Conservation (phyloP, 164 flowering plant species). For the Protea cynaroides region DNA sequence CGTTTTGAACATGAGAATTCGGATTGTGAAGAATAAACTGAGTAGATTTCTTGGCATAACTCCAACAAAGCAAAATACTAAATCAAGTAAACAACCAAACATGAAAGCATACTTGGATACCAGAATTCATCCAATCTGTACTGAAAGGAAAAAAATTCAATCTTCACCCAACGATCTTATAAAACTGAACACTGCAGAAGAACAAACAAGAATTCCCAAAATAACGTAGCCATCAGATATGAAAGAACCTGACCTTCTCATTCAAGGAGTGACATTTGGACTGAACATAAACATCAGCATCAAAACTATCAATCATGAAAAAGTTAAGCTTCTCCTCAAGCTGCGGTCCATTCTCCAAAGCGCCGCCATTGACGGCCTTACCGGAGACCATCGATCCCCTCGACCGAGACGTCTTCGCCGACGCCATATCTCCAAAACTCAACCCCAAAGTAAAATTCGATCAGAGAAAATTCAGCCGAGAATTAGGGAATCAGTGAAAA, state of each 20-base stretch:
- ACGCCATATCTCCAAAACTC: conserved; percentile 25
- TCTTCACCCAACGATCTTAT: background rate
- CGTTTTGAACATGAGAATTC: too few relatives aligned
- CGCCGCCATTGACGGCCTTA: conserved; percentile 19
- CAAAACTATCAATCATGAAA: conserved; percentile 74
- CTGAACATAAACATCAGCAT: conserved; percentile 74
- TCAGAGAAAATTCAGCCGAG: conserved; percentile 1
- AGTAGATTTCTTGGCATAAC: too few relatives aligned
- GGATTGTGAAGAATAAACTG: too few relatives aligned
- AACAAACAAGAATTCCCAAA: background rate
- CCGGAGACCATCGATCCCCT: conserved; percentile 19
- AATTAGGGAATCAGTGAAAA: conserved; percentile 2
- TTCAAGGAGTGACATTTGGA: conserved; percentile 77
- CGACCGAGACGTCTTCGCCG: conserved; percentile 41
- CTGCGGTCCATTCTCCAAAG: conserved; percentile 39
- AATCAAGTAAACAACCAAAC: too few relatives aligned
- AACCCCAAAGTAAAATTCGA: background rate
- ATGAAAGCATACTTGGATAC: background rate
- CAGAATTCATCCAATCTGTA: background rate
- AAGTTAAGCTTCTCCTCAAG: conserved; percentile 72
- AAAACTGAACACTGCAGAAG: background rate
- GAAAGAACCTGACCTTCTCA: conserved; percentile 59
- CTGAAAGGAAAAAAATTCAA: background rate
- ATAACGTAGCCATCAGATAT: too few relatives aligned
- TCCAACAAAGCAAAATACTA: too few relatives aligned